Base-by-base conservation (phyloP, 2,329 filamentous ascomycete genomes). In the Drechslerella coelobrocha region DNA sequence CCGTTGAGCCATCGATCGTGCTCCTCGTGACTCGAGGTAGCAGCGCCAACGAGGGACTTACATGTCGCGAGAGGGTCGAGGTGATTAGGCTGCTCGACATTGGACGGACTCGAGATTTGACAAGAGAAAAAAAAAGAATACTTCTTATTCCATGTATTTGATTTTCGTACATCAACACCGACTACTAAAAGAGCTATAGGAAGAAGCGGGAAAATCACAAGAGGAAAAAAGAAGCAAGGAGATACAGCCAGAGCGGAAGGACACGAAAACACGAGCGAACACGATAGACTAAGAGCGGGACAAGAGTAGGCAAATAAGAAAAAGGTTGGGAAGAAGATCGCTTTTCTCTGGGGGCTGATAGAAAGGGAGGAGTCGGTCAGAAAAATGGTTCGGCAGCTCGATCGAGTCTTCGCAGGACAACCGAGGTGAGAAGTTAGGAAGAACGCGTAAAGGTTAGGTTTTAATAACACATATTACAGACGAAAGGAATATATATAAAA, bases 381-480 rank as follows among this genome's bases (percentile, higher is more conserved):
- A 45, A 39, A 48, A 24, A 23, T 74, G 77, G 75, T 77, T 75
- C 59, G 47, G 23, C 37, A 31, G 54, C 45, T 52, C 8, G 21
- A 56, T n/a, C 34, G 14, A 17, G 2, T 45, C 9, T 47, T 69
- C 31, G 73, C 75, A 68, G 74, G 77, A 75, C 76, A 78, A 76
- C 76, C 76, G 76, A 77, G 76, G 77, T 78, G 74, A 73, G 76
- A 76, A 75, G 68, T 72, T 73, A 75, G 76, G 75, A 74, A 75
- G 72, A 75, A 73, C 60, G 73, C 41, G 72, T 73, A 72, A 73
- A 77, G 77, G 73, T 71, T 68, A 73, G 68, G 59, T 74, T 62
- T 73, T 76, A 77, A 75, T 76, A 77, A 78, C 77, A 76, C 79
- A 77, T 78, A 76, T 78, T 78, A 77, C 76, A 65, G 74, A 72